A percentile compares a stretch with the other conserved stretches of the same genome.
phyloP scores from a whole-genome alignment of 2,329 filamentous ascomycete species.

The Beauveria rudraprayagi region DNA sequence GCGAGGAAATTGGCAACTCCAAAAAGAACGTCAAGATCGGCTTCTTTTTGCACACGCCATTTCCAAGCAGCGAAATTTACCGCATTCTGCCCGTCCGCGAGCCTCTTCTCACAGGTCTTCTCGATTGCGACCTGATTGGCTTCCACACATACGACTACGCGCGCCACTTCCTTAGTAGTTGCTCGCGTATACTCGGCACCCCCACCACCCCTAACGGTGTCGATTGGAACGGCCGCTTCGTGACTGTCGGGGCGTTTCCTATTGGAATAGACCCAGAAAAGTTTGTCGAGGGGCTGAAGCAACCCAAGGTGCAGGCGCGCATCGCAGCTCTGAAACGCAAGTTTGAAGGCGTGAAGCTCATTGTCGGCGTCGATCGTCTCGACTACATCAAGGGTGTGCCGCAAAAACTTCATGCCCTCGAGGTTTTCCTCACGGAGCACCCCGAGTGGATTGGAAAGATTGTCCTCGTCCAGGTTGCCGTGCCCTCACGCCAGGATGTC shows the following conservation, averaged over 20 bases:
- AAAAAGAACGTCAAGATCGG: constrained; percentile 95
- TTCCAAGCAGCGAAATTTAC: constrained; percentile 95
- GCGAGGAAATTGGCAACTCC: constrained; percentile 71
- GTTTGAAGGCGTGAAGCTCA: constrained; percentile 92
- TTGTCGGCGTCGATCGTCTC: constrained; percentile 91
- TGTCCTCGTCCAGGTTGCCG: constrained; percentile 89
- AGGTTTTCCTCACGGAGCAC: constrained; percentile 94
- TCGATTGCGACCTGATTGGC: constrained; percentile 91
- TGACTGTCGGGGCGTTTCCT: constrained; percentile 90
- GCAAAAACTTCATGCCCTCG: constrained; percentile 91
- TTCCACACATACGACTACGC: constrained; percentile 99
- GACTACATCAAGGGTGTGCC: constrained; percentile 99
- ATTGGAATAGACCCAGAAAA: constrained; percentile 98
- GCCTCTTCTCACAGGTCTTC: constrained; percentile 74
- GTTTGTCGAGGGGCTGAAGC: constrained; percentile 81
- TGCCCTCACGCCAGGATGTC: constrained; percentile 89
- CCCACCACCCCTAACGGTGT: constrained; percentile 87
- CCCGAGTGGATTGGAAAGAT: constrained; percentile 98
- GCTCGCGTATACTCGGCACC: constrained; percentile 78
- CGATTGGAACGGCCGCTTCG: constrained; percentile 78
- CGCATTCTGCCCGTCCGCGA: constrained; percentile 89
- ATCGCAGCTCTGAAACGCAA: constrained; percentile 80
- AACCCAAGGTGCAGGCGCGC: constrained; percentile 77
- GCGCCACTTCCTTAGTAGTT: constrained; percentile 93
- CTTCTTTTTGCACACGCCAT: constrained; percentile 96